Conservation (phyloP, 495 filamentous ascomycete species). For the Mytilinidion resinicola region DNA sequence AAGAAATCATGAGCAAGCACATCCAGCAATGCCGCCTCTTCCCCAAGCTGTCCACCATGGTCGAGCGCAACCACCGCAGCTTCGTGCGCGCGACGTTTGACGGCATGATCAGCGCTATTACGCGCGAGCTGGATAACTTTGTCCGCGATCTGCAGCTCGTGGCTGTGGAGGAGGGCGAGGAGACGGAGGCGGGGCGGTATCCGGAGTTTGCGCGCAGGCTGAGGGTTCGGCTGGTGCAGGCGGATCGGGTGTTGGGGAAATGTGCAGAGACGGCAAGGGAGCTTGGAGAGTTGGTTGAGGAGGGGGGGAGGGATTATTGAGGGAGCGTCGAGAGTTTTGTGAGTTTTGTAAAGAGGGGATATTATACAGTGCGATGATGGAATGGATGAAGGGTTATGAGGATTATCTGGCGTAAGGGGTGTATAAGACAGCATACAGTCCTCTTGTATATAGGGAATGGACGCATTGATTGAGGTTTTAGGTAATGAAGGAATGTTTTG, state of each 20-base stretch:
- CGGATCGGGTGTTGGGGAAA: background rate
- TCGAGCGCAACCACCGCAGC: constrained; percentile 10
- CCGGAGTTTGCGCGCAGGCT: constrained; percentile 11
- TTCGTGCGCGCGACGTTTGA: constrained; percentile 8
- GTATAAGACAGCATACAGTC: no score
- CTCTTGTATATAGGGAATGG: no score
- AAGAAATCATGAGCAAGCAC: constrained; percentile 11
- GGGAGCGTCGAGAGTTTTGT: no score
- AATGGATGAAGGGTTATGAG: no score
- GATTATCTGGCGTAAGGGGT: no score
- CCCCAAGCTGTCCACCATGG: constrained; percentile 11
- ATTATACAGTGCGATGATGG: no score
- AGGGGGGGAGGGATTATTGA: background rate
- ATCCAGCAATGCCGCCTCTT: constrained; percentile 11
- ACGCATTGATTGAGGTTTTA: no score
- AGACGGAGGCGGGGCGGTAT: constrained; percentile 10
- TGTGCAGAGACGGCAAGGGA: constrained; percentile 1
- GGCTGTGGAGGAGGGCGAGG: background rate
- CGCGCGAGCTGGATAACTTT: constrained; percentile 15
- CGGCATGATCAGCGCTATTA: background rate
- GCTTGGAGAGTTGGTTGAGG: background rate
- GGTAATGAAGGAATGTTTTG: no score
- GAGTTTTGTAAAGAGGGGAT: no score
- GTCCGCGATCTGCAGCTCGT: constrained; percentile 9
- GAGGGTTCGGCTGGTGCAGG: background rate